Conservation (phyloP, 306 rosid genomes). For the Prunus dulcis region DNA sequence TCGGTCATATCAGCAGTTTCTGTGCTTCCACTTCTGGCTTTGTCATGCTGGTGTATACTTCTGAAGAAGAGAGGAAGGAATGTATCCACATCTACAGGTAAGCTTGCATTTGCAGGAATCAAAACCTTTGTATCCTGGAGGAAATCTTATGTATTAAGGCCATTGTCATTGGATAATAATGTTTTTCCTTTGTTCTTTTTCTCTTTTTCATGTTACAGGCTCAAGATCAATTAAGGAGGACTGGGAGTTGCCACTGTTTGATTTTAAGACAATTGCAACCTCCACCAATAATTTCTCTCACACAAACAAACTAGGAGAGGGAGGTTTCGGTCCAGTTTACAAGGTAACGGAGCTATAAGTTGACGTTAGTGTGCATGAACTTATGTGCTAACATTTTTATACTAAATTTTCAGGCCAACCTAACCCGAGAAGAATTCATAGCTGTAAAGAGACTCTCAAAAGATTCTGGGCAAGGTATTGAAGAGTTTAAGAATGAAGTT, state of each 20-base stretch:
- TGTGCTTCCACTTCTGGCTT: neutral
- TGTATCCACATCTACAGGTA: too few relatives aligned
- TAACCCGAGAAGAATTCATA: slow-evolving; percentile 12
- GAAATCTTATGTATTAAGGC: too few relatives aligned
- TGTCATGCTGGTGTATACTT: neutral
- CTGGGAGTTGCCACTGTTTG: slow-evolving; percentile 45
- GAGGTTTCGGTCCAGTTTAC: slow-evolving; percentile 59
- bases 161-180: too few relatives aligned
- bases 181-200: too few relatives aligned
- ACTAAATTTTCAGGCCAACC: slow-evolving; percentile 3
- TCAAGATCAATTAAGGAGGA: slow-evolving; percentile 20
- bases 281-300: slow-evolving; percentile 42
- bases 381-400: neutral
- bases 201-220: neutral
- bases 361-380: neutral
- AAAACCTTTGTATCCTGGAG: too few relatives aligned
- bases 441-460: slow-evolving; percentile 32
- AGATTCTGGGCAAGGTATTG: slow-evolving; percentile 25
- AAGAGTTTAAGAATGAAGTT: slow-evolving; percentile 36
- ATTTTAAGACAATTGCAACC: slow-evolving; percentile 33
- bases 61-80: slow-evolving; percentile 16
- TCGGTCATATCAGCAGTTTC: neutral
- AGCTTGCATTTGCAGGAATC: too few relatives aligned
- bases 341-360: slow-evolving; percentile 28
- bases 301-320: slow-evolving; percentile 45